Evolutionary conservation across 2,329 filamentous ascomycete genomes (phyloP).

Genomic region (Fusarium floridanum): DNA sequence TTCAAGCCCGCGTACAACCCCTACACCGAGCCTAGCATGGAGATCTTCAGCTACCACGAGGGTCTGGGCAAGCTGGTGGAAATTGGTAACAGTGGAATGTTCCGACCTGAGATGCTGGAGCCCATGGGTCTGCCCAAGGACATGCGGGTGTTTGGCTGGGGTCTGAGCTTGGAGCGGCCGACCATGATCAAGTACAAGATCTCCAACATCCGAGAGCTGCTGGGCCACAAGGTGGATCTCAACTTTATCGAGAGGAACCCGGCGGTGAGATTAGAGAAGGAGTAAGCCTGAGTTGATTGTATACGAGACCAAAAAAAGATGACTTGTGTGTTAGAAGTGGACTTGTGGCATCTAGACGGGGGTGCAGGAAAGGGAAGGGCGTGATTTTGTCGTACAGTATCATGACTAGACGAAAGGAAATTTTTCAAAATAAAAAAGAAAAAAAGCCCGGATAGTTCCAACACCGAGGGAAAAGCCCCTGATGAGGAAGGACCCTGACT

Average conservation of each 20-base stretch:
- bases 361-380: constrained; percentile 8
- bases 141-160: constrained; percentile 94
- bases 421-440: constrained; percentile 19
- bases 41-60: constrained; percentile 96
- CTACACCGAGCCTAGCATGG: constrained; percentile 96
- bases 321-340: constrained; percentile 8
- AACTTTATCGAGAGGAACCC: constrained; percentile 93
- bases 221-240: constrained; percentile 96
- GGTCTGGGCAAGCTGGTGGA: constrained; percentile 93
- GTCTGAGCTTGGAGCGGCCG: constrained; percentile 89
- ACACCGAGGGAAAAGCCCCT: constrained; percentile 12
- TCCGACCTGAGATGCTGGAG: constrained; percentile 97
- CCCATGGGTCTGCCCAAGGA: constrained; percentile 93
- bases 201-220: constrained; percentile 89
- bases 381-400: constrained; percentile 17
- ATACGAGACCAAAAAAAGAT: constrained; percentile 11
- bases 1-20: constrained; percentile 99
- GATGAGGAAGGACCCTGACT: constrained; percentile 36
- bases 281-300: constrained; percentile 59
- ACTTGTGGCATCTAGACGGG: constrained; percentile 27
- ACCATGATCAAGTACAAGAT: constrained; percentile 98
- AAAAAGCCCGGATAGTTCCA: constrained; percentile 16
- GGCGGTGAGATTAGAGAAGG: constrained; percentile 89
- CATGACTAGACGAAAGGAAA: constrained; percentile 42
- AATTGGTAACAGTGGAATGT: constrained; percentile 99